Percentiles rank a stretch among this genome's conserved stretches.
Conservation (phyloP, 2,329 filamentous ascomycete genomes). For the Thermoascus crustaceus region DNA sequence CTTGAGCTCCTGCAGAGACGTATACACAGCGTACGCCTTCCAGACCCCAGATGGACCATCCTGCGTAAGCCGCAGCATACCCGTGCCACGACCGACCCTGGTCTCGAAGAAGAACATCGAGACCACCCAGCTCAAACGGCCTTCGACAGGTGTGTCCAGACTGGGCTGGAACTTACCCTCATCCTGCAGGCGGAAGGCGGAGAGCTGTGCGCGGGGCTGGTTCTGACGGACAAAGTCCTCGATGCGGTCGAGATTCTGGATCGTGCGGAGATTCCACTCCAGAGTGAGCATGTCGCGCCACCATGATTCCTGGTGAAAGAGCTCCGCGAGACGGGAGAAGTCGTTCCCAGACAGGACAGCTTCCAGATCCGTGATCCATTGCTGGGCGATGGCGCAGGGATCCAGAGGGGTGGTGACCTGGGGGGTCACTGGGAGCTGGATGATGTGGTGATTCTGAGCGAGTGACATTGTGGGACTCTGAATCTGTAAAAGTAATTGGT, state of each 20-base stretch:
- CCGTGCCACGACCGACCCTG: conserved; percentile 26
- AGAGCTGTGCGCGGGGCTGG: conserved; percentile 20
- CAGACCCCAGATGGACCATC: conserved; percentile 15
- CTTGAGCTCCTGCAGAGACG: conserved; percentile 29
- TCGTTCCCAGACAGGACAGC: conserved; percentile 13
- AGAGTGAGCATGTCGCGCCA: conserved; percentile 35
- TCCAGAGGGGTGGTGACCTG: conserved; percentile 12
- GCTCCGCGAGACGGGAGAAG: conserved; percentile 10
- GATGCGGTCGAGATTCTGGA: conserved; percentile 24
- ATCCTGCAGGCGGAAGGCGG: conserved; percentile 24
- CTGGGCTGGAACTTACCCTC: conserved; percentile 24
- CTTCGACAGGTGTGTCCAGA: conserved; percentile 19
- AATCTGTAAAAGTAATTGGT: background rate
- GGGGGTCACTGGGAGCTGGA: conserved; percentile 23
- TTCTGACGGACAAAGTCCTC: conserved; percentile 20
- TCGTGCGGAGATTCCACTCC: conserved; percentile 33
- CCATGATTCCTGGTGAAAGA: conserved; percentile 34
- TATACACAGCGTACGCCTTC: conserved; percentile 34
- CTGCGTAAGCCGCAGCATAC: conserved; percentile 29
- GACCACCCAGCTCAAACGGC: conserved; percentile 24
- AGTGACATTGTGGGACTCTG: background rate
- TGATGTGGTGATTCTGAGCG: conserved; percentile 17
- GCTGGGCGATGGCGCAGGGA: conserved; percentile 20
- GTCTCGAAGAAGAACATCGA: conserved; percentile 36
- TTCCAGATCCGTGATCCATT: conserved; percentile 25